Evolutionary conservation across 2,329 filamentous ascomycete genomes (phyloP).

Genomic region (Triangularia verruculosa): DNA sequence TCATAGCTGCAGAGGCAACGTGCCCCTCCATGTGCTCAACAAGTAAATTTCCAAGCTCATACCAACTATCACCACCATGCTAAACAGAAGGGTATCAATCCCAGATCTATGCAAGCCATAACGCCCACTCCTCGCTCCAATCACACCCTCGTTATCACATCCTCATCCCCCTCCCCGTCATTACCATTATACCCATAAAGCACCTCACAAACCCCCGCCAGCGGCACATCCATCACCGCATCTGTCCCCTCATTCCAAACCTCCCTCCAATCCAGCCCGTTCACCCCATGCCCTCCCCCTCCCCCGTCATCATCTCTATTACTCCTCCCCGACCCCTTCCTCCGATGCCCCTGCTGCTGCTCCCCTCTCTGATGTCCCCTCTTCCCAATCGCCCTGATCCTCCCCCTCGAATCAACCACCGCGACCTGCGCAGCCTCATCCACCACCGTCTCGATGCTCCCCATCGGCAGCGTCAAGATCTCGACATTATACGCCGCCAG

Average conservation of each 20-base stretch:
- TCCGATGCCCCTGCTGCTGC: constrained; percentile 15
- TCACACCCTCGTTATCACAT: constrained; percentile 22
- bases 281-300: constrained; percentile 21
- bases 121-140: background rate
- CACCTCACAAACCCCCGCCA: constrained; percentile 92
- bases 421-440: constrained; percentile 87
- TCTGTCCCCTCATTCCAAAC: constrained; percentile 93
- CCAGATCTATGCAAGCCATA: background rate
- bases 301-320: constrained; percentile 33
- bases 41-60: too few relatives aligned
- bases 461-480: constrained; percentile 77
- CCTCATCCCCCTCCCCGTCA: constrained; percentile 15
- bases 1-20: too few relatives aligned
- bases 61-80: background rate
- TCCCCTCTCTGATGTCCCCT: constrained; percentile 38
- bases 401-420: constrained; percentile 69
- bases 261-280: constrained; percentile 67
- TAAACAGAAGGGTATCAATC: constrained; percentile 1
- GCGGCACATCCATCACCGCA: constrained; percentile 93
- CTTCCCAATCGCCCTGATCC: constrained; percentile 39
- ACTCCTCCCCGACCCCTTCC: constrained; percentile 23
- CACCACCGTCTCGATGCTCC: constrained; percentile 81
- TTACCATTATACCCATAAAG: constrained; percentile 66
- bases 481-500: constrained; percentile 88
- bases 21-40: too few relatives aligned